These are phyloP conservation scores for Lactarius evosmus DNA, from an alignment of 768 basidiomycete genomes.

Conservation along the genomic window DNA sequence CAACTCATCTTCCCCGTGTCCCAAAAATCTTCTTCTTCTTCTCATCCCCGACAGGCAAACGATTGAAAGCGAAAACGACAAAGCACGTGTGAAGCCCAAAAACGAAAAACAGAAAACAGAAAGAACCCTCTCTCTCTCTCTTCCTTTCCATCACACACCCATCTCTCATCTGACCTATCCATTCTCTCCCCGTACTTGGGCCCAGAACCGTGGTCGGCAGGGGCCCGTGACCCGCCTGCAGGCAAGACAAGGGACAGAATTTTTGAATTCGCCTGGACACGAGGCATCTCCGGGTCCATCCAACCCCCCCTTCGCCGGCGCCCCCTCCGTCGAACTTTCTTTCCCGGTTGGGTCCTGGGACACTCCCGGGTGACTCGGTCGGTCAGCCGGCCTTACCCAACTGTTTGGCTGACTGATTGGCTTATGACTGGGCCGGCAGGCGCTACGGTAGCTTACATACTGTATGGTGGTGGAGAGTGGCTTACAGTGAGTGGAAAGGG, in stretches of 20 bases:
- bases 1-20: neutral
- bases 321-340: conserved; percentile 6
- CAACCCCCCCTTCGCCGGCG: no score
- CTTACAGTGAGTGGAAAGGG: neutral
- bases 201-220: no score
- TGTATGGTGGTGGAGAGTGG: no score
- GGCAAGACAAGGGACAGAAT: conserved; percentile 1
- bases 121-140: no score
- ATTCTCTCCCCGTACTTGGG: neutral
- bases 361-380: no score
- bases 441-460: neutral
- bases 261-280: conserved; percentile 15
- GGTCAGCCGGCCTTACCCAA: no score
- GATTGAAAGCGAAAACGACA: no score
- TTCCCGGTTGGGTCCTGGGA: neutral
- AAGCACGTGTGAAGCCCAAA: neutral
- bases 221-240: conserved; percentile 22
- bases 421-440: neutral
- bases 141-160: no score
- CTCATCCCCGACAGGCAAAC: no score
- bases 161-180: neutral
- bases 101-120: neutral
- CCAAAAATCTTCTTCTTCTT: no score
- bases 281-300: conserved; percentile 20
- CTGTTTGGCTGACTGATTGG: neutral